Base-by-base conservation (phyloP, 768 basidiomycete species). In the Suillus spraguei region DNA sequence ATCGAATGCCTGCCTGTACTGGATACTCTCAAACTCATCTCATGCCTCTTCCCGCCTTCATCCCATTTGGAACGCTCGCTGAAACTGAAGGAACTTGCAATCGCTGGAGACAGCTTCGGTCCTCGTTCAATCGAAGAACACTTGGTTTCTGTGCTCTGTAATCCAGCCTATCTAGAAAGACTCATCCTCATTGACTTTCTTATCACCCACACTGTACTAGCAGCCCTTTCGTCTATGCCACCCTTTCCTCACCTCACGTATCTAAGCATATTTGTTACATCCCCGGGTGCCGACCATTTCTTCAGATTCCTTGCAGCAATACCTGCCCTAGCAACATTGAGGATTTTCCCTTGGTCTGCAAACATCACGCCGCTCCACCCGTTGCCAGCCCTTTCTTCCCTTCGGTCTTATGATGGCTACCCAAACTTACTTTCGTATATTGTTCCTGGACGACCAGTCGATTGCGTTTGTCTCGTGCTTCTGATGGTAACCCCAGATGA, bases 341-440 rank as follows among this genome's bases (percentile, higher is more conserved):
- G 17, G 24, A 58, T 58, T 7, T 41, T 41, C 11, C 56, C 56
- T 17, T 58, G 24, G 56, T 58, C 56, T 41, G 56, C 24, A 10
- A 20, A 58, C 17, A 58, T 58, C 39, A 58, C 24, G 9, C 56
- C 56, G 4, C 17, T 10, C 1, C 39, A 32, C 5, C 39, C 56
- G 17, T 58, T 58, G 24, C 56, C 56, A 41, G 39, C 56, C 39
- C 39, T 58, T 24, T 41, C 56, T 58, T 58, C 28, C 39, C 41
- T 58, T 58, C 56, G 24, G 39, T 58, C 39, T 28, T 58, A 58
- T 11, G 24, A 58, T 0, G 56, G 56, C 28, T 58, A 41, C 39
- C 56, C 56, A 20, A 28, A 58, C 39, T 24, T 58, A 1, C 39
- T 58, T 58, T 41, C 56, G 1, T 24, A 58, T 28, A 58, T 58